Percentiles rank a stretch among this genome's conserved stretches.
Conservation (phyloP, 768 basidiomycete genomes). For the Saitozyma podzolica region DNA sequence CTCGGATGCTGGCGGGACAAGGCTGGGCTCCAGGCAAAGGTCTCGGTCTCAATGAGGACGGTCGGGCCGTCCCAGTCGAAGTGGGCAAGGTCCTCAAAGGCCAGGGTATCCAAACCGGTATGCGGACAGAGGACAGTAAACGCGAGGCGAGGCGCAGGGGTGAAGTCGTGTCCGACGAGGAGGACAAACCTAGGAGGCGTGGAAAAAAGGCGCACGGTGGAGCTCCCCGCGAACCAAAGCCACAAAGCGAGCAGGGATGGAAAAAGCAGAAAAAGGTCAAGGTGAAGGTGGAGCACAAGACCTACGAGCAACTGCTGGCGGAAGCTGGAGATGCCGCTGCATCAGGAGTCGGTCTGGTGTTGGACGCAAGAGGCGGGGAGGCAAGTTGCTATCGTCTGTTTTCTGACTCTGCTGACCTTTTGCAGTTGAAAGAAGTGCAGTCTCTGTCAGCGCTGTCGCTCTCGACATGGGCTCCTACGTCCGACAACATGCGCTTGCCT, state of each 20-base stretch:
- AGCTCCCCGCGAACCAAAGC: slow-evolving; percentile 5
- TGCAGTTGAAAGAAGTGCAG: slow-evolving; percentile 78
- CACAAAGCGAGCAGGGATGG: slow-evolving; percentile 68
- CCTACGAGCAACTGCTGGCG: slow-evolving; percentile 91
- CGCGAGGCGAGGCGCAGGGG: slow-evolving; percentile 49
- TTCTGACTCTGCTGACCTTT: neutral
- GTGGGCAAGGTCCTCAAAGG: slow-evolving; percentile 41
- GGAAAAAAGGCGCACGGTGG: slow-evolving; percentile 11
- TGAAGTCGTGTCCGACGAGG: slow-evolving; percentile 43
- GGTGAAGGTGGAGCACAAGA: slow-evolving; percentile 86
- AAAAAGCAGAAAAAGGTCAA: slow-evolving; percentile 74
- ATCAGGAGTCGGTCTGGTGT: slow-evolving; percentile 74
- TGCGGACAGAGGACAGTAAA: slow-evolving; percentile 51
- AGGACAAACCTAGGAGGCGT: slow-evolving; percentile 34
- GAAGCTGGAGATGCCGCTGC: slow-evolving; percentile 67
- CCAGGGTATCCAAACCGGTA: slow-evolving; percentile 48
- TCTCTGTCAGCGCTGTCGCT: slow-evolving; percentile 77
- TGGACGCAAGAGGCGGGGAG: slow-evolving; percentile 90
- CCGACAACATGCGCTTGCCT: slow-evolving; percentile 83
- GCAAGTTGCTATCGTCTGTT: slow-evolving; percentile 57
- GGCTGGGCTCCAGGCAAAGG: slow-evolving; percentile 77
- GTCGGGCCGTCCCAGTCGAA: slow-evolving; percentile 49
- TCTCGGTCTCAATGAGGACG: slow-evolving; percentile 44
- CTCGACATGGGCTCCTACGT: slow-evolving; percentile 75
- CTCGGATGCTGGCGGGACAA: slow-evolving; percentile 89